Base-by-base conservation (phyloP, 1,284 basidiomycete genomes). In the Apiotrichum mycotoxinovorans region DNA sequence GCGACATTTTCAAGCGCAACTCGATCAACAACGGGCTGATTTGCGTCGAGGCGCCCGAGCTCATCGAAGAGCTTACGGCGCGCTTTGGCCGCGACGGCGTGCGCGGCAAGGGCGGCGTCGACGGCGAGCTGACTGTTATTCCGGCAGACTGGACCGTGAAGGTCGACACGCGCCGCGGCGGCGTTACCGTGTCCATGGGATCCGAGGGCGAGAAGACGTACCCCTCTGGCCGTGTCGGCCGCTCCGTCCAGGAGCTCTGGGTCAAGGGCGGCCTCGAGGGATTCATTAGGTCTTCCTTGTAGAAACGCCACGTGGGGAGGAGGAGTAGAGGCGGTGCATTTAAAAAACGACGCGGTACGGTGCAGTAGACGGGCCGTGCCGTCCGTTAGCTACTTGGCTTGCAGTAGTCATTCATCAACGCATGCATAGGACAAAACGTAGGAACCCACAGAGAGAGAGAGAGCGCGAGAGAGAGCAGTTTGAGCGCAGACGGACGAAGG, bases 1-100 rank as follows among this genome's bases (percentile, higher is more conserved):
- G 96, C 18, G 96, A 98, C 76, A 98, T 98, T 67, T 99, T 97
- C 83, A 98, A 98, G 80, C 87, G 95, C 34, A 98, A 99, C 76
- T 88, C 92, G 17, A 98, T 98, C 80, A 98, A 98, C 80, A 98
- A 99, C 74, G 95, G 93, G 5, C 83, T 99, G 11, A 91, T 99
- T 58, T 97, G 95, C 71, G 76, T 98, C 51, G 95, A 98, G 78
- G 90, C 85, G 56, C 92, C 93, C 0, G 87, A 89, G 66, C 84
- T 99, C 48, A 87, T 98, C 23, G 80, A 82, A 27, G 91, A 96
- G 66, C 80, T 98, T 57, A 96, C 95, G 1, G 73, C 77, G 25
- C 75, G 80, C 52, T 91, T 87, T 71, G 87, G 85, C 0, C 85
- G 84, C 71, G 85, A 85, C 54, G 89, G 86, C 0, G 80, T 80